Base-by-base conservation (phyloP, 805 yeast species). In the Lipomyces yamanashiensis region DNA sequence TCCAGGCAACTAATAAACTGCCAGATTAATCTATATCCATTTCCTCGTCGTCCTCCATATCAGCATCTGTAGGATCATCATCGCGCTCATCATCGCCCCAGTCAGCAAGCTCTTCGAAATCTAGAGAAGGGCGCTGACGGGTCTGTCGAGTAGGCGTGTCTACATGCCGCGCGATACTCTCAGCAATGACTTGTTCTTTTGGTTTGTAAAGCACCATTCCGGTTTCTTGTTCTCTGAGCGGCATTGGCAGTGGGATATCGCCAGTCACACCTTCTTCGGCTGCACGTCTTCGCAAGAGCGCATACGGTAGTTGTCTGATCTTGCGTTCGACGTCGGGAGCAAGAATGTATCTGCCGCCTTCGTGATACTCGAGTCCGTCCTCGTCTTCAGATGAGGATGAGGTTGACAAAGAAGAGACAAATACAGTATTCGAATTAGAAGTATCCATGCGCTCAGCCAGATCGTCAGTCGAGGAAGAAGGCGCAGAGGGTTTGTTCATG, bases 51-150 rank as follows among this genome's bases (percentile, higher is more conserved):
- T 43, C 56, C 34, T 48, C 56, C 12, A 40, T 41, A 21, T 49
- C 66, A 4, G 23, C 51, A 36, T 54, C 60, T 12, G 34, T 59
- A 50, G 0, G 12, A 15, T 39, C 28, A 34, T 45, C 52, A 6
- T 61, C 67, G 9, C 48, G 49, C 52, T 64, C 65, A 37, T 64
- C 62, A 36, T 61, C 67, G 39, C 65, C 66, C 65, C 67, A 64
- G 17, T 58, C 41, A 12, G 50, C 59, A 7, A 50, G 45, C 33
- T 56, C 65, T 9, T 49, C 63, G 19, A 12, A 19, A 17, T 40
- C 48, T 19, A 17, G 21, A 12, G 28, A 53, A 39, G 41, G 28
- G 36, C 37, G 44, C 37, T 33, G 34, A 7, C 52, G 43, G 19
- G 15, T 8, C 23, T 45, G 55, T 8, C 45, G 39, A 10, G 43